Evolutionary conservation across 768 basidiomycete genomes (phyloP).

Genomic region (Mycena amicta): DNA sequence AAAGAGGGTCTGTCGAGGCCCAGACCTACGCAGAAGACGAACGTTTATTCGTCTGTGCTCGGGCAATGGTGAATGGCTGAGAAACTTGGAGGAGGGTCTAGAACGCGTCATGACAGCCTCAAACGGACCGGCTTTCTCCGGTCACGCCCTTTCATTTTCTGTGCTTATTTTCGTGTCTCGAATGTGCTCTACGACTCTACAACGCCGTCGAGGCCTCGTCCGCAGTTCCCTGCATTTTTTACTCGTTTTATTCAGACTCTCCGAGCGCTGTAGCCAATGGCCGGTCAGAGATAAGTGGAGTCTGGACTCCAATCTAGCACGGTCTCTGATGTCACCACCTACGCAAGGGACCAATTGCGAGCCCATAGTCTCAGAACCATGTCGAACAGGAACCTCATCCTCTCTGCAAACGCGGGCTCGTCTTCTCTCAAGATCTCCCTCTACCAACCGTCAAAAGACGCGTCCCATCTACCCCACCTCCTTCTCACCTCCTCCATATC

Average conservation of each 20-base stretch:
- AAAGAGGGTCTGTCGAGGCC: neutral
- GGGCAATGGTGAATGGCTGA: too few species aligned
- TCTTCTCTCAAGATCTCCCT: constrained; percentile 86
- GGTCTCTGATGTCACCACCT: neutral
- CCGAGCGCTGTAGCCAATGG: too few species aligned
- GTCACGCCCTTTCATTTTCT: too few species aligned
- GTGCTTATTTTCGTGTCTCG: too few species aligned
- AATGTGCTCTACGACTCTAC: too few species aligned
- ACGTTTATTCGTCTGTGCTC: neutral
- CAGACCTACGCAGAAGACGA: neutral
- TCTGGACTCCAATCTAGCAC: neutral
- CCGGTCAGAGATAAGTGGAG: neutral
- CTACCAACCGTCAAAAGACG: constrained; percentile 39
- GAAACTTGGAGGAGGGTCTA: neutral
- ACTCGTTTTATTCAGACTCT: too few species aligned
- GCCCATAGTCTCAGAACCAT: neutral
- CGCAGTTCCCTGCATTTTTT: too few species aligned
- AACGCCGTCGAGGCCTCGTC: too few species aligned
- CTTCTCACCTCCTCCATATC: constrained; percentile 55
- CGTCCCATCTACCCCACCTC: constrained; percentile 40
- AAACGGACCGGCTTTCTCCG: too few species aligned
- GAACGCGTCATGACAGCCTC: neutral
- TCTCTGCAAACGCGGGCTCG: constrained; percentile 79
- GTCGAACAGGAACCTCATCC: constrained; percentile 41
- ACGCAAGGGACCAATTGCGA: neutral